Conservation (phyloP, 148 eudicot species). For the Diospyros lotus region DNA sequence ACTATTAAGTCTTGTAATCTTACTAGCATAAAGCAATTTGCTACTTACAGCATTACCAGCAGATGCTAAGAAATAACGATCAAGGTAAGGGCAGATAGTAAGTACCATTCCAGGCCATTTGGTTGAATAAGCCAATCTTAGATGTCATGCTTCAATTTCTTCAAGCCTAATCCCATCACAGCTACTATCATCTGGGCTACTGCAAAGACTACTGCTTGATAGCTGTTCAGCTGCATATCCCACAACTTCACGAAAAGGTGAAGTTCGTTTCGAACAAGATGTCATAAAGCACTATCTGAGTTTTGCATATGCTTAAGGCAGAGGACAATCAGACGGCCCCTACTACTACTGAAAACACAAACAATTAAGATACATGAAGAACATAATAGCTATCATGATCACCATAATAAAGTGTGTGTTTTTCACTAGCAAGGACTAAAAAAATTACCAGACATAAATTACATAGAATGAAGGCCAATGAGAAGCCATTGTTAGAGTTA, state of each 20-base stretch:
- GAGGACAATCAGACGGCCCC: slow-evolving; percentile 84
- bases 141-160: slow-evolving; percentile 80
- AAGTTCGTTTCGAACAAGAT: slow-evolving; percentile 43
- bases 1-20: background rate
- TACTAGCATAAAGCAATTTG: background rate
- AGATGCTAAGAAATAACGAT: slow-evolving; percentile 79
- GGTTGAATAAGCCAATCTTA: slow-evolving; percentile 47
- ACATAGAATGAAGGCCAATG: background rate
- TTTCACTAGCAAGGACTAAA: background rate
- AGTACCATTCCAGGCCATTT: slow-evolving; percentile 72
- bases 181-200: slow-evolving; percentile 80
- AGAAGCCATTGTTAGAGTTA: no score
- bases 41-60: slow-evolving; percentile 82
- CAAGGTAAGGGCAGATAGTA: slow-evolving; percentile 82
- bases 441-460: background rate
- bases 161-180: slow-evolving; percentile 71
- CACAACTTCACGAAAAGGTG: slow-evolving; percentile 53
- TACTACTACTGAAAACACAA: slow-evolving; percentile 49
- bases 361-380: slow-evolving; percentile 17
- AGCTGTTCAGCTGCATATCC: slow-evolving; percentile 62
- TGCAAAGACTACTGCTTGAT: slow-evolving; percentile 61
- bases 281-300: slow-evolving; percentile 62
- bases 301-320: slow-evolving; percentile 66
- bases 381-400: background rate
- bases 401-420: background rate